Evolutionary conservation across 2,329 filamentous ascomycete genomes (phyloP).

Genomic region (Amylocarpus encephaloides): DNA sequence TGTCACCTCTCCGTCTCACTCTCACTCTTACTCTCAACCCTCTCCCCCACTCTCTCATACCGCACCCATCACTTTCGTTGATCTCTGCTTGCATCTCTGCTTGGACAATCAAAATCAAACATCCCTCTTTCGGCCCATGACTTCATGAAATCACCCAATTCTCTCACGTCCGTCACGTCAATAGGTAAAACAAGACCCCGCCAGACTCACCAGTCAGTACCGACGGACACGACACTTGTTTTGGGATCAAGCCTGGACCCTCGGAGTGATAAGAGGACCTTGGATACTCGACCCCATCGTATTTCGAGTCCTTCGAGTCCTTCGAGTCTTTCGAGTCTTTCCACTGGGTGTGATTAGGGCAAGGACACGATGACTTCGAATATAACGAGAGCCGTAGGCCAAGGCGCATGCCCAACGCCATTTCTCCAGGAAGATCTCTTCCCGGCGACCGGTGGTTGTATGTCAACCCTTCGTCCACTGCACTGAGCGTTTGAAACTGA

Average conservation of each 20-base stretch:
- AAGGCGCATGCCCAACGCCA: slow-evolving; percentile 57
- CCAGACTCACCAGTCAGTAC: neutral
- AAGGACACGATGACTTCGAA: slow-evolving; percentile 10
- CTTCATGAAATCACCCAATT: neutral
- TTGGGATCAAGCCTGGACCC: too few relatives aligned
- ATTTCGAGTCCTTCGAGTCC: too few relatives aligned
- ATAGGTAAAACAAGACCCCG: neutral
- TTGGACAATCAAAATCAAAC: too few relatives aligned
- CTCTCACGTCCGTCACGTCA: neutral
- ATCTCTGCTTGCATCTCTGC: too few relatives aligned
- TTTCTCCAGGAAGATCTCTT: slow-evolving; percentile 62
- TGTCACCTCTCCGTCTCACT: slow-evolving; percentile 7
- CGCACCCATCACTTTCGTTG: neutral
- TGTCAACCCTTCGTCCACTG: slow-evolving; percentile 25
- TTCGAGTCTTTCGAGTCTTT: neutral
- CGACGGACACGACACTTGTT: neutral
- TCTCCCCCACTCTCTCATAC: neutral
- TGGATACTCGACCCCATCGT: too few relatives aligned
- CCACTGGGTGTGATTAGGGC: neutral
- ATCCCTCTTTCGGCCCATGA: neutral
- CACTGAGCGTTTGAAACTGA: slow-evolving; percentile 9
- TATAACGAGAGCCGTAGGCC: slow-evolving; percentile 10
- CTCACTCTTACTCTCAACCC: neutral
- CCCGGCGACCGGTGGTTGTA: slow-evolving; percentile 59
- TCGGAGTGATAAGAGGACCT: too few relatives aligned